These are phyloP conservation scores for Emydomyces testavorans DNA, from an alignment of 2,329 filamentous ascomycete genomes.

Conservation along the genomic window DNA sequence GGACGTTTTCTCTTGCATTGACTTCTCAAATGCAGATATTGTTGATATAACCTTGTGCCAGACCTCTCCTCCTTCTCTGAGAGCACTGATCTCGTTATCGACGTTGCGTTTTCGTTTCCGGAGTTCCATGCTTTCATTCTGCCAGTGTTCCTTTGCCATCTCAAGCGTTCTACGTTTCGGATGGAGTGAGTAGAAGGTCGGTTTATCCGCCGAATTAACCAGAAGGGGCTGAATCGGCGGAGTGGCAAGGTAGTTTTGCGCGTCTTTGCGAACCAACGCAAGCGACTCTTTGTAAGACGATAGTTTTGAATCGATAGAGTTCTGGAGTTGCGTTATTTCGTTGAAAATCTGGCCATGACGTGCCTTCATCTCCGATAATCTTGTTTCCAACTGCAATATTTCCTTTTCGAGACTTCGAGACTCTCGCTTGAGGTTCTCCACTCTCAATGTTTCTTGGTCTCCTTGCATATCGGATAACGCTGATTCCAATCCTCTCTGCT, in stretches of 20 bases:
- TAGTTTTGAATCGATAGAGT: constrained; percentile 46
- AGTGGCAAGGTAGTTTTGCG: constrained; percentile 41
- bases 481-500: constrained; percentile 40
- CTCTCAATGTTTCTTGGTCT: constrained; percentile 35
- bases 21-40: constrained; percentile 43
- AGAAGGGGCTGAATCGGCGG: constrained; percentile 35
- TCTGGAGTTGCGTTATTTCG: constrained; percentile 44
- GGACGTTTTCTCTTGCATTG: constrained; percentile 36
- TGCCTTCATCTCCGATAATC: constrained; percentile 44
- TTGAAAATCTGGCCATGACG: constrained; percentile 43
- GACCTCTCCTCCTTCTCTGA: constrained; percentile 47
- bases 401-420: constrained; percentile 43
- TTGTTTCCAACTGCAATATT: constrained; percentile 47
- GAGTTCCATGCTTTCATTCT: constrained; percentile 38
- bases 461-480: constrained; percentile 41
- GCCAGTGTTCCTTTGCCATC: constrained; percentile 49
- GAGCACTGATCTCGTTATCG: constrained; percentile 44
- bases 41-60: constrained; percentile 47
- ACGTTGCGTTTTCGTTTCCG: constrained; percentile 36
- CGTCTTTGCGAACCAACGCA: constrained; percentile 44
- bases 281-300: constrained; percentile 48
- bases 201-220: constrained; percentile 19
- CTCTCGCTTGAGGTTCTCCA: constrained; percentile 39
- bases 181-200: constrained; percentile 43
- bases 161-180: constrained; percentile 47